Conservation (phyloP, 1,139 yeast genomes). For the Arxiozyma telluris region DNA sequence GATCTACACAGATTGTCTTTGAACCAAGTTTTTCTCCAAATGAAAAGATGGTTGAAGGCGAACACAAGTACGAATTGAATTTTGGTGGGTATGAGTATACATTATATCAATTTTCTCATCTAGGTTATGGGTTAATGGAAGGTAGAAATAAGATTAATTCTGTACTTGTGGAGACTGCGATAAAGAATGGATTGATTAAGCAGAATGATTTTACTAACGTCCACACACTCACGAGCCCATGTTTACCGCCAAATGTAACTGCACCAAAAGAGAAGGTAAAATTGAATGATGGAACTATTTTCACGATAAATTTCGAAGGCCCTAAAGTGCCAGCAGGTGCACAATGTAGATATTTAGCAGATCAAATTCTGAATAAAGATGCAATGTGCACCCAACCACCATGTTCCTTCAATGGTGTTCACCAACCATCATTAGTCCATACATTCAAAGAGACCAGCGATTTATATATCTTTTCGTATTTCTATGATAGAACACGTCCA, state of each 20-base stretch:
- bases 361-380: slow-evolving; percentile 73
- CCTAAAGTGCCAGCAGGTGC: slow-evolving; percentile 52
- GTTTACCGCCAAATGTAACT: slow-evolving; percentile 68
- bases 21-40: slow-evolving; percentile 67
- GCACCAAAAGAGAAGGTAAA: slow-evolving; percentile 52
- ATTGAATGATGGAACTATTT: slow-evolving; percentile 40
- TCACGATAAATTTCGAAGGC: slow-evolving; percentile 66
- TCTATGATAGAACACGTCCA: slow-evolving; percentile 89
- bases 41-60: slow-evolving; percentile 69
- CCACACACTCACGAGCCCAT: slow-evolving; percentile 58
- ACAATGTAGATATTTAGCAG: slow-evolving; percentile 82
- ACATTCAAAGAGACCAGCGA: slow-evolving; percentile 66
- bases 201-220: slow-evolving; percentile 36
- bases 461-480: slow-evolving; percentile 83
- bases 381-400: slow-evolving; percentile 64
- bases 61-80: slow-evolving; percentile 69
- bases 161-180: slow-evolving; percentile 43
- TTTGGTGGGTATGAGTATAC: slow-evolving; percentile 76
- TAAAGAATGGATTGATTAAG: slow-evolving; percentile 35
- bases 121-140: slow-evolving; percentile 92
- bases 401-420: slow-evolving; percentile 93
- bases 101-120: slow-evolving; percentile 90
- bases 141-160: slow-evolving; percentile 79
- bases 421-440: slow-evolving; percentile 81
- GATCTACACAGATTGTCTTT: slow-evolving; percentile 95